phyloP scores from a whole-genome alignment of 257 asterid genomes.

The Agastache rugosa region DNA sequence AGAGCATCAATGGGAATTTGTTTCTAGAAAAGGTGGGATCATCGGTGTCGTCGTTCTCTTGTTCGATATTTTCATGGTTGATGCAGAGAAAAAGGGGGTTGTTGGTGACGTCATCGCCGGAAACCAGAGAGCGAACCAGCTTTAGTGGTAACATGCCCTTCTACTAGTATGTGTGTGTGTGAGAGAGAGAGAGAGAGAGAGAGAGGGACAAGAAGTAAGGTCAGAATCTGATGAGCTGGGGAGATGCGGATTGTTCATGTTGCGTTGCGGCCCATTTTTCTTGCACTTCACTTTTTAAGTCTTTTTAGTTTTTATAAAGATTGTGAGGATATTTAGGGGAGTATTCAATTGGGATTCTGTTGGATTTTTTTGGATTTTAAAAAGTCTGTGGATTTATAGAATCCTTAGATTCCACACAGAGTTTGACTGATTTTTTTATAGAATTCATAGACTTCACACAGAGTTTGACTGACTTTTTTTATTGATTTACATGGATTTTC shows the following conservation, averaged over 20 bases:
- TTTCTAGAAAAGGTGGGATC: constrained; percentile 32
- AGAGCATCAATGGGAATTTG: constrained; percentile 54
- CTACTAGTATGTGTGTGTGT: too few species aligned
- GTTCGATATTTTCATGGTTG: constrained; percentile 36
- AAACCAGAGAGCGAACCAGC: constrained; percentile 50
- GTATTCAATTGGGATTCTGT: too few species aligned
- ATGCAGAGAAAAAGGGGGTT: constrained; percentile 46
- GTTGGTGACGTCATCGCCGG: constrained; percentile 47
- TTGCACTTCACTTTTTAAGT: too few species aligned
- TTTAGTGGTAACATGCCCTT: constrained; percentile 55
- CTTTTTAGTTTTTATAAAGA: too few species aligned
- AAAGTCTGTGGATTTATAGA: too few species aligned
- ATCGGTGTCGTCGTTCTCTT: constrained; percentile 26
- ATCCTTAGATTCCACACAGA: too few species aligned
- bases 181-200: background rate
- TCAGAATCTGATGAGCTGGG: constrained; percentile 20
- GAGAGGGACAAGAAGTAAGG: constrained; percentile 8
- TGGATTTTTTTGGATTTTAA: too few species aligned
- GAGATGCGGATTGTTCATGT: constrained; percentile 11
- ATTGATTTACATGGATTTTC: too few species aligned
- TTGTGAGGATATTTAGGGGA: too few species aligned
- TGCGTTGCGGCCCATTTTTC: background rate
- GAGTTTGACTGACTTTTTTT: too few species aligned
- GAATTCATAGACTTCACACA: too few species aligned
- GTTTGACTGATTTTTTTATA: too few species aligned